Evolutionary conservation across 192 early-diverging fungal genomes (phyloP).

Genomic region (Irineochytrium annulatum): DNA sequence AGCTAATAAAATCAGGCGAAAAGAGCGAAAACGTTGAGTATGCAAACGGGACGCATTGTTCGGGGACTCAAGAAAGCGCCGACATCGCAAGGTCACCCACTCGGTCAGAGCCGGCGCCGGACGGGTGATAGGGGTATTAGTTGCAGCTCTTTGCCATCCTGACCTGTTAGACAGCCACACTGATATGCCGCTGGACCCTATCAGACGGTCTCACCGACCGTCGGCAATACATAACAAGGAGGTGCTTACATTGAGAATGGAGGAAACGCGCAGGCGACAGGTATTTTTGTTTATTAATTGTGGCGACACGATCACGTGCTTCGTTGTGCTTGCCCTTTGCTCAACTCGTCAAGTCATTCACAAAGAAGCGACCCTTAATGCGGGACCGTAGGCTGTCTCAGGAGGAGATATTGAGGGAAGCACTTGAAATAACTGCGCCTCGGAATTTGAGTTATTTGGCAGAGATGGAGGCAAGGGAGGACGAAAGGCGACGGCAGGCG

Average conservation of each 20-base stretch:
- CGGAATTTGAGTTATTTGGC: neutral
- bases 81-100: neutral
- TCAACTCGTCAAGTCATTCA: neutral
- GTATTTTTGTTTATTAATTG: neutral
- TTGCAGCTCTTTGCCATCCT: neutral
- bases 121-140: neutral
- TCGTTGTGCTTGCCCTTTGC: neutral
- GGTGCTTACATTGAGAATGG: neutral
- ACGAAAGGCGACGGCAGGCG: neutral
- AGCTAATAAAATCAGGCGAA: too few relatives aligned
- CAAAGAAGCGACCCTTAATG: neutral
- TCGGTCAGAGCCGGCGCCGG: neutral
- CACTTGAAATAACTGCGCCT: neutral
- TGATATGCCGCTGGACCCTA: too few relatives aligned
- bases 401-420: neutral
- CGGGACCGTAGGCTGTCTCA: neutral
- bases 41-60: neutral
- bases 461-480: neutral
- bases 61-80: neutral
- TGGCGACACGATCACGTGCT: too few relatives aligned
- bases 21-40: neutral
- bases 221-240: neutral
- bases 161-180: neutral
- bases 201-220: too few relatives aligned
- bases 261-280: neutral